Evolutionary conservation across 441 rosid genomes (phyloP).

Genomic region (Populus hybrid): DNA sequence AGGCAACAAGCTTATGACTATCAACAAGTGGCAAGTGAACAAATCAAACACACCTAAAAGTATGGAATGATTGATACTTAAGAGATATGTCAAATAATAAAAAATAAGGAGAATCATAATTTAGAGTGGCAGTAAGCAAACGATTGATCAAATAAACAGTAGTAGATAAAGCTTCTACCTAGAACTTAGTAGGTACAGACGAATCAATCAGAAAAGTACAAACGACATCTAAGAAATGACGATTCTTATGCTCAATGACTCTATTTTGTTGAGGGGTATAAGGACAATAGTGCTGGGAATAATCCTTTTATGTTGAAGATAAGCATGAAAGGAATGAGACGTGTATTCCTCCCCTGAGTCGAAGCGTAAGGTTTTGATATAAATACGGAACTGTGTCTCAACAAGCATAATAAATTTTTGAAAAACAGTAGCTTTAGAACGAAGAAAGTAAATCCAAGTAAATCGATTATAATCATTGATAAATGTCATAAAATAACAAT

Average conservation of each 20-base stretch:
- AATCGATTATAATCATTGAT: not conserved
- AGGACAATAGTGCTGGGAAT: not conserved
- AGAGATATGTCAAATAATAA: not conserved
- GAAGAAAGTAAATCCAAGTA: not conserved
- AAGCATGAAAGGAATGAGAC: not conserved
- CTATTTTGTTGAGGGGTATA: not conserved
- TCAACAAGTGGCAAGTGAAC: not conserved
- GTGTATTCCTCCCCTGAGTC: not conserved
- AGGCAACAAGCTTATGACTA: not conserved
- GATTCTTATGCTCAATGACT: not conserved
- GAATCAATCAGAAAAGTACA: not conserved
- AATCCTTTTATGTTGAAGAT: not conserved
- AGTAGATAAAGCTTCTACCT: conserved; percentile 2
- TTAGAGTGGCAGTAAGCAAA: not conserved
- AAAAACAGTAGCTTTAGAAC: not conserved
- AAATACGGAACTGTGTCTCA: no score
- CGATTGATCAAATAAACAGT: not conserved
- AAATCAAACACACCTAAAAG: not conserved
- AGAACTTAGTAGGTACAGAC: not conserved
- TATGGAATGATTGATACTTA: not conserved
- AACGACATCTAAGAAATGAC: not conserved
- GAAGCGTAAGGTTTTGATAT: not conserved
- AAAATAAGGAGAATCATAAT: conserved; percentile 2
- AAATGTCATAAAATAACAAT: not conserved
- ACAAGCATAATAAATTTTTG: not conserved